Conservation (phyloP, 1,139 yeast genomes). For the Pichia sp. region DNA sequence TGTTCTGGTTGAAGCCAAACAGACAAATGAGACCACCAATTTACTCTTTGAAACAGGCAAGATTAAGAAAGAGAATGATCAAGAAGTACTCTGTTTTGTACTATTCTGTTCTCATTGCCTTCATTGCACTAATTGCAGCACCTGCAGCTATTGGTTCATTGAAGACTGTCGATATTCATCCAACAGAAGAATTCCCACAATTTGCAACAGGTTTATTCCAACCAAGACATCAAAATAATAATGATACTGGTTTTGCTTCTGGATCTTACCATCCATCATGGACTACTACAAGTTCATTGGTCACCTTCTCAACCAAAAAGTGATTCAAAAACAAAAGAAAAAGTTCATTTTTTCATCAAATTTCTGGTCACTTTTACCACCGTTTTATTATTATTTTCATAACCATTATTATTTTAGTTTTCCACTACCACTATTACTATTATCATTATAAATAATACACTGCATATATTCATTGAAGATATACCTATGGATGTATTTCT, state of each 20-base stretch:
- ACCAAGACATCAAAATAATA: slow-evolving; percentile 75
- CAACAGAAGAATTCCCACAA: slow-evolving; percentile 38
- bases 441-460: slow-evolving; percentile 2
- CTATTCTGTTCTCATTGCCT: slow-evolving; percentile 63
- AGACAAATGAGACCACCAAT: slow-evolving; percentile 99
- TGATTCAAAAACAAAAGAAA: slow-evolving; percentile 25
- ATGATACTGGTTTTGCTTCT: slow-evolving; percentile 70
- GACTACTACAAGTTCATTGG: slow-evolving; percentile 50
- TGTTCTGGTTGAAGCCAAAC: slow-evolving; percentile 98
- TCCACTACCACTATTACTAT: not conserved
- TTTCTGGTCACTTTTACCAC: not conserved
- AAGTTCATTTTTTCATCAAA: not conserved
- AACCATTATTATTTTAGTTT: not conserved
- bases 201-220: slow-evolving; percentile 75
- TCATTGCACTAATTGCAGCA: slow-evolving; percentile 76
- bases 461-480: slow-evolving; percentile 5
- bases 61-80: slow-evolving; percentile 98
- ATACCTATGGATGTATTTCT: not conserved
- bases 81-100: slow-evolving; percentile 86
- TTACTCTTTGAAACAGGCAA: slow-evolving; percentile 93
- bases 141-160: slow-evolving; percentile 72
- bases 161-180: slow-evolving; percentile 33
- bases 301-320: slow-evolving; percentile 63
- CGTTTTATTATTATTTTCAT: not conserved
- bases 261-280: slow-evolving; percentile 50